These are phyloP conservation scores for Desmodesmus armatus DNA, from an alignment of 139 green algal species.

Conservation along the genomic window DNA sequence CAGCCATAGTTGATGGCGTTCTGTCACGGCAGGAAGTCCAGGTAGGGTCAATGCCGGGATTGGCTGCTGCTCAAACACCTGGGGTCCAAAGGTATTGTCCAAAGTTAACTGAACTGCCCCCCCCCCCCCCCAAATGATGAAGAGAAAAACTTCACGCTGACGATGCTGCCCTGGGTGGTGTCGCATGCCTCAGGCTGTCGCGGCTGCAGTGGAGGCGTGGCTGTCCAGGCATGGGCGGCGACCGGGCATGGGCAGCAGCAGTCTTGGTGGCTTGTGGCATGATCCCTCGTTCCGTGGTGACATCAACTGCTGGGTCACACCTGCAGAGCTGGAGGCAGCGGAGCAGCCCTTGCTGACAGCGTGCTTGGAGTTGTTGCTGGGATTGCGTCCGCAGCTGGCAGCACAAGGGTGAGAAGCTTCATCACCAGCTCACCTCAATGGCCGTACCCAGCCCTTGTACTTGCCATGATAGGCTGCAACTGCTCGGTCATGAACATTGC, in stretches of 20 bases:
- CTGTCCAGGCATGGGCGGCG: neutral
- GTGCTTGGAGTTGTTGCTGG: conserved; percentile 24
- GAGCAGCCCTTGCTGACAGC: conserved; percentile 39
- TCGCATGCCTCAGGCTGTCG: conserved; percentile 2
- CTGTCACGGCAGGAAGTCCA: neutral
- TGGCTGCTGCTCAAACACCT: too few species aligned
- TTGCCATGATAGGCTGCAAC: too few species aligned
- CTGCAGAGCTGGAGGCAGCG: conserved; percentile 32
- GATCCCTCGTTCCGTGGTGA: conserved; percentile 48
- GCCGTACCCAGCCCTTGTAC: too few species aligned
- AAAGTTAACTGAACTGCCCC: too few species aligned
- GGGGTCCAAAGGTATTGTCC: too few species aligned
- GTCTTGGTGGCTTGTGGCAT: conserved; percentile 27
- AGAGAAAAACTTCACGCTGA: too few species aligned
- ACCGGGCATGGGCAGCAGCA: conserved; percentile 29
- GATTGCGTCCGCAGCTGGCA: conserved; percentile 43
- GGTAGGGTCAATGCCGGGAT: neutral
- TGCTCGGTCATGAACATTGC: too few species aligned
- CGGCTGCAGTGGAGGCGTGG: conserved; percentile 1
- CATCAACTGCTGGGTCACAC: conserved; percentile 55
- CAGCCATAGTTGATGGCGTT: conserved; percentile 5
- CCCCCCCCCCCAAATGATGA: too few species aligned
- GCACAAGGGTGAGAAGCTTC: conserved; percentile 47
- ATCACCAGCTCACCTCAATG: neutral
- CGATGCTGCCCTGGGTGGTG: neutral